phyloP scores from a whole-genome alignment of 495 filamentous ascomycete genomes.

The Lasiosphaeriaceae sp. region DNA sequence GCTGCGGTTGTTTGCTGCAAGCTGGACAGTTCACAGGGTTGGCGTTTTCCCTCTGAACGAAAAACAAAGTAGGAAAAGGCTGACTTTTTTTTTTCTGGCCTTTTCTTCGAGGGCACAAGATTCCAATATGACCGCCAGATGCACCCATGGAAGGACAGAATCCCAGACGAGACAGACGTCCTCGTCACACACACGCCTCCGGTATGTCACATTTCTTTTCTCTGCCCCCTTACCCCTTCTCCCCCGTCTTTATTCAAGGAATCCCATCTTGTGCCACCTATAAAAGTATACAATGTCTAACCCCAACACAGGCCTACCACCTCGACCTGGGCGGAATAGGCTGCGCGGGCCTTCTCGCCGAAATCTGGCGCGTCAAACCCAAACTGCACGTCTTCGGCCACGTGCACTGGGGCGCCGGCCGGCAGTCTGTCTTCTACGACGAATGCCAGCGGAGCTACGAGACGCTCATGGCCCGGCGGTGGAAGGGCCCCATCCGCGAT shows the following conservation, averaged over 20 bases:
- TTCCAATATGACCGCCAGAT: constrained; percentile 43
- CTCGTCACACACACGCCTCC: constrained; percentile 75
- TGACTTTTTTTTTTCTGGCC: background rate
- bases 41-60: background rate
- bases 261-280: background rate
- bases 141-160: constrained; percentile 45
- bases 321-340: constrained; percentile 69
- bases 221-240: background rate
- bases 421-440: constrained; percentile 73
- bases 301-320: constrained; percentile 55
- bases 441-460: constrained; percentile 70
- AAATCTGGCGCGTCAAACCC: constrained; percentile 76
- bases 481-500: constrained; percentile 49
- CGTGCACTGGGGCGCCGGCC: constrained; percentile 66
- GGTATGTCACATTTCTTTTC: constrained; percentile 20
- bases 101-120: too few species aligned
- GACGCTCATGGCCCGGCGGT: constrained; percentile 50
- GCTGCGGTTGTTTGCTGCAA: too few species aligned
- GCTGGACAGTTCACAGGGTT: too few species aligned
- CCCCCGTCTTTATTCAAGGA: too few species aligned
- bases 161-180: constrained; percentile 75
- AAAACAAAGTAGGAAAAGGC: too few species aligned
- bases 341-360: constrained; percentile 68
- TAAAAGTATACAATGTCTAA: background rate
- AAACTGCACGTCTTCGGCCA: constrained; percentile 87